Percentiles rank a stretch among this genome's conserved stretches.
phyloP scores from a whole-genome alignment of 2,329 filamentous ascomycete species.

The Sphaerulina musiva region DNA sequence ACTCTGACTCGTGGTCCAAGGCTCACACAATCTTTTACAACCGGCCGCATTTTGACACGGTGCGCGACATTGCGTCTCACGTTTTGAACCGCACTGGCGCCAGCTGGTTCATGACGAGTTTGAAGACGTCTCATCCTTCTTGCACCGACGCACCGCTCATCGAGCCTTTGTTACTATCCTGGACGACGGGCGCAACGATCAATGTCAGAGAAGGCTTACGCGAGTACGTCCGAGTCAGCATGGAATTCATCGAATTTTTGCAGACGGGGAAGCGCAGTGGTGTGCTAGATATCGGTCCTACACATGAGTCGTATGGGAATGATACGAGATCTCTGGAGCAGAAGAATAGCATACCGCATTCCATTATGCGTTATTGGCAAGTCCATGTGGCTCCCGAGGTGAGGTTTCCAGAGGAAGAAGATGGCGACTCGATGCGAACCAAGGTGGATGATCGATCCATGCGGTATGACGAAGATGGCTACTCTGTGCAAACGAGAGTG shows the following conservation, averaged over 20 bases:
- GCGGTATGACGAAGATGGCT: background rate
- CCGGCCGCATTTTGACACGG: constrained; percentile 56
- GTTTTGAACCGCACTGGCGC: constrained; percentile 40
- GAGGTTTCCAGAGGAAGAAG: constrained; percentile 5
- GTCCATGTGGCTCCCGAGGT: constrained; percentile 31
- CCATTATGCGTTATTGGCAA: constrained; percentile 34
- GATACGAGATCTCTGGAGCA: constrained; percentile 18
- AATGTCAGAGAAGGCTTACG: constrained; percentile 49
- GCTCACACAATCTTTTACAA: constrained; percentile 52
- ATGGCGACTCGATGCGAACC: background rate
- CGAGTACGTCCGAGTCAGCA: constrained; percentile 54
- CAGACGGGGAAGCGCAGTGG: constrained; percentile 38
- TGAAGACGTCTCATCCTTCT: constrained; percentile 48
- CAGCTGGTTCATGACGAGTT: constrained; percentile 38
- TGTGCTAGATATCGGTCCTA: constrained; percentile 45
- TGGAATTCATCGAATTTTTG: constrained; percentile 50
- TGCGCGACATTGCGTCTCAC: constrained; percentile 42
- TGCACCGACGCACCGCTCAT: constrained; percentile 60
- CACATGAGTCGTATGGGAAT: constrained; percentile 32
- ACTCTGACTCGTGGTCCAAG: constrained; percentile 59
- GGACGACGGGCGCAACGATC: constrained; percentile 54
- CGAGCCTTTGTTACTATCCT: constrained; percentile 52
- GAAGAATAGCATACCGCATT: constrained; percentile 13
- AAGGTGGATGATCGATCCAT: background rate
- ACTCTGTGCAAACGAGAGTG: too few species aligned